Base-by-base conservation (phyloP, 176 grass and related monocot species). In the Elaeis guineensis region DNA sequence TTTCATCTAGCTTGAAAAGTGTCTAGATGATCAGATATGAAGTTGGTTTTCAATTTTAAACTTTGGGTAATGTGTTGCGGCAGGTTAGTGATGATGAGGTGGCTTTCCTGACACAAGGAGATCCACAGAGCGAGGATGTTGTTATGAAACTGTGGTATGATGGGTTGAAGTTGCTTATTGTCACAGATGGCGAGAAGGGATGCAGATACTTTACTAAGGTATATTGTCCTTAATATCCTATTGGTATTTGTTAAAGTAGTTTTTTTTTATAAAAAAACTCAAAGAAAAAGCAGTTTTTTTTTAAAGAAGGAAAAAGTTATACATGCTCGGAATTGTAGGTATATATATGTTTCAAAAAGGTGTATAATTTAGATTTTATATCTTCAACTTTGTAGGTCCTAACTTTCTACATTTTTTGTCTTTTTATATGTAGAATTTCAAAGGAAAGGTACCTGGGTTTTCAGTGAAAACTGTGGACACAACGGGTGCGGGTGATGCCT, bases 131-230 rank as follows among this genome's bases (percentile, higher is more conserved):
- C 0, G 91, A 96, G 75, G 69, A 79, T 61, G 86, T 87, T 5
- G 86, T 96, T 6, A 74, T 87, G 17, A 82, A 86, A 0, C 75
- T 96, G 3, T 96, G 91, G 91, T 85, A 90, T 3, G 91, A 96
- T 0, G 86, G 80, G 0, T 63, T 96, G 6, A 96, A 90, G 77
- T 75, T 96, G 6, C 83, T 96, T 56, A 74, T 96, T 17, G 91
- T 96, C 50, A 96, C 91, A 6, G 91, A 96, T 17, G 91, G 91
- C 1, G 91, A 96, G 55, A 90, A 82, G 64, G 91, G 91, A 0
- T 95, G 91, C 72, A 66, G 91, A 64, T 95, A 95, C 71, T 95
- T 95, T 75, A 90, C 90, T 7, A 90, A 95, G 86, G 84, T 82
- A 16, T 17, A 8, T 19, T 26, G 25, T 16, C 4, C 15, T 69